These are phyloP conservation scores for Diaporthe sp. DNA, from an alignment of 2,329 filamentous ascomycete species.

Conservation along the genomic window DNA sequence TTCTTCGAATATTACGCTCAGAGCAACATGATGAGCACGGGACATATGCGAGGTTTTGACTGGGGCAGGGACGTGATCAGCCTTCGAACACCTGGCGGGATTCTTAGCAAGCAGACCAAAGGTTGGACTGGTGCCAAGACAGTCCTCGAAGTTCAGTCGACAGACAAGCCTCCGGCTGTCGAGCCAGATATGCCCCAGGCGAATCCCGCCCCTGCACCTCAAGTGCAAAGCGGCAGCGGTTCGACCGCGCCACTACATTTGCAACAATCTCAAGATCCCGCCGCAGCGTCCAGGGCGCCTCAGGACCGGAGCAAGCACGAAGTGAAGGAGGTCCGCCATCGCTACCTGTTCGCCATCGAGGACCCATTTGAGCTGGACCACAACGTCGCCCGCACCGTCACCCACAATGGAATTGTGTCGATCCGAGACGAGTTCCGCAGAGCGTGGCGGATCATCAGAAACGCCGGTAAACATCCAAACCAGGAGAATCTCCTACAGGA, in stretches of 20 bases:
- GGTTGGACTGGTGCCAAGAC: slow-evolving; percentile 90
- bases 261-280: background rate
- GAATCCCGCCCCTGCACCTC: slow-evolving; percentile 25
- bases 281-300: slow-evolving; percentile 3
- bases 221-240: background rate
- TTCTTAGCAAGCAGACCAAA: slow-evolving; percentile 81
- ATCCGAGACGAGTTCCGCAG: slow-evolving; percentile 89
- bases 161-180: slow-evolving; percentile 47
- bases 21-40: slow-evolving; percentile 65
- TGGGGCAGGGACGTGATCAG: slow-evolving; percentile 88
- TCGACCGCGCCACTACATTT: background rate
- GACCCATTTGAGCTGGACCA: slow-evolving; percentile 92
- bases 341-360: slow-evolving; percentile 90
- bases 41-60: slow-evolving; percentile 74
- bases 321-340: slow-evolving; percentile 79
- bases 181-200: slow-evolving; percentile 41
- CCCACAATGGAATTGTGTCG: slow-evolving; percentile 83
- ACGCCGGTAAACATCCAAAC: slow-evolving; percentile 58
- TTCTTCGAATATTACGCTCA: slow-evolving; percentile 92
- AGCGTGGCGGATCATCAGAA: slow-evolving; percentile 79
- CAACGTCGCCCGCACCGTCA: slow-evolving; percentile 90
- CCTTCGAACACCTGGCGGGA: slow-evolving; percentile 78
- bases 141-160: slow-evolving; percentile 66
- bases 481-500: slow-evolving; percentile 69
- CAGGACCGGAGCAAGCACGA: slow-evolving; percentile 48